These are phyloP conservation scores for Cladosporium austrohemisphaericum DNA, from an alignment of 2,329 filamentous ascomycete genomes.

Conservation along the genomic window DNA sequence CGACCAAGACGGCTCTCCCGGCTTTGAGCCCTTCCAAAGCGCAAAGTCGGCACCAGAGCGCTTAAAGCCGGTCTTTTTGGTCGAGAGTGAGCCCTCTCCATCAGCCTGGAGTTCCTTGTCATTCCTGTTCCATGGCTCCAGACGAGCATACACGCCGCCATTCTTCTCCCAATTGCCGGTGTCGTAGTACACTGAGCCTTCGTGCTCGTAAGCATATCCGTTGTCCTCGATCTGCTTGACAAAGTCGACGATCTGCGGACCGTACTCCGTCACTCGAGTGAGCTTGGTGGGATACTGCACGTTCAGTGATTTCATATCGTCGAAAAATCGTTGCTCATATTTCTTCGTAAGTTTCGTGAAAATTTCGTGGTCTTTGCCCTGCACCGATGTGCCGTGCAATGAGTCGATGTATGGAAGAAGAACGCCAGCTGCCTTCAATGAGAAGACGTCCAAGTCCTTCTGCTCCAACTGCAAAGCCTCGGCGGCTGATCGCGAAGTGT, in stretches of 20 bases:
- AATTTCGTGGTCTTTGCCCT: slow-evolving; percentile 64
- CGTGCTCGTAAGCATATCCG: slow-evolving; percentile 69
- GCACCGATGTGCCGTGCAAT: slow-evolving; percentile 53
- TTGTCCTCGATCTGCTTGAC: slow-evolving; percentile 80
- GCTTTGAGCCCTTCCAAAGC: slow-evolving; percentile 88
- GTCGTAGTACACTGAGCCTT: slow-evolving; percentile 86
- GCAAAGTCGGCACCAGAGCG: slow-evolving; percentile 80
- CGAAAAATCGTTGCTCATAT: slow-evolving; percentile 83
- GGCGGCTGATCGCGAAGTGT: slow-evolving; percentile 54
- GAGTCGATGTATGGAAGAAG: slow-evolving; percentile 78
- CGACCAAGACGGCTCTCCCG: slow-evolving; percentile 86
- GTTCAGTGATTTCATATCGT: slow-evolving; percentile 83
- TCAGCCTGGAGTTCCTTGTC: slow-evolving; percentile 82
- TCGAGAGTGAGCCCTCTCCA: slow-evolving; percentile 76
- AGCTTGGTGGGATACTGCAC: slow-evolving; percentile 76
- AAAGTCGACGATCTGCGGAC: slow-evolving; percentile 79
- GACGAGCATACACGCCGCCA: slow-evolving; percentile 78
- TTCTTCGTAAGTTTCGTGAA: slow-evolving; percentile 82
- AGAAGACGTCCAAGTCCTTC: slow-evolving; percentile 45
- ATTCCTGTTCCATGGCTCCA: slow-evolving; percentile 80
- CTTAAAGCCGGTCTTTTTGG: slow-evolving; percentile 58
- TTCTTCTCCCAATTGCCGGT: slow-evolving; percentile 79
- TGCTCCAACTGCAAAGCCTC: slow-evolving; percentile 43
- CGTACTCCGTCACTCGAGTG: slow-evolving; percentile 89
- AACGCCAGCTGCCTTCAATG: slow-evolving; percentile 60